phyloP scores from a whole-genome alignment of 2,329 filamentous ascomycete genomes.

The Fusarium annulatum region DNA sequence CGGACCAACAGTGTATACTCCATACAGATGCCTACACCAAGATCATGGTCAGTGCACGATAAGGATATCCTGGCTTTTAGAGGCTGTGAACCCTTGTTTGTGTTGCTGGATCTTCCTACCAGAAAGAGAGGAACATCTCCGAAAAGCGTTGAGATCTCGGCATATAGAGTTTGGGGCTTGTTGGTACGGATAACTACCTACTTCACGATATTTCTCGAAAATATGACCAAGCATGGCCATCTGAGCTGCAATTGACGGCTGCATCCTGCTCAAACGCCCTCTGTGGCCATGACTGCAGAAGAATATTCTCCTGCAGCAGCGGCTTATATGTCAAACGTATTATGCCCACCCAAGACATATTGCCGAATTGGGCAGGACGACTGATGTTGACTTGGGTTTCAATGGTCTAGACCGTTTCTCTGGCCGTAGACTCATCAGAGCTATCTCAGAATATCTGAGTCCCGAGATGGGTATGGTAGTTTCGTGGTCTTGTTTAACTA shows the following conservation, averaged over 20 bases:
- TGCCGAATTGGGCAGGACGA: conserved; percentile 36
- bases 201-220: background rate
- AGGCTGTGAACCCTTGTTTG: conserved; percentile 20
- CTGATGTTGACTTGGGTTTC: conserved; percentile 34
- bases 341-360: conserved; percentile 25
- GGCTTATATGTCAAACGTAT: conserved; percentile 32
- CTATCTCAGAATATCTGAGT: conserved; percentile 9
- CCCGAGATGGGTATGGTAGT: background rate
- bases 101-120: conserved; percentile 5
- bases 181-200: background rate
- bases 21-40: conserved; percentile 19
- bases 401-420: conserved; percentile 38
- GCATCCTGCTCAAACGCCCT: conserved; percentile 24
- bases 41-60: conserved; percentile 38
- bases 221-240: background rate
- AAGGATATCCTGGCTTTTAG: conserved; percentile 25
- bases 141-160: background rate
- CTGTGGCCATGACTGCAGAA: conserved; percentile 37
- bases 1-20: conserved; percentile 17
- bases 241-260: conserved; percentile 9
- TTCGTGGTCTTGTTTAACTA: background rate
- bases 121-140: background rate
- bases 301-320: conserved; percentile 37
- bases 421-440: background rate
- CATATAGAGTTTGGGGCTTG: background rate